Base-by-base conservation (phyloP, 164 flowering plant species). In the Aristolochia fimbriata region DNA sequence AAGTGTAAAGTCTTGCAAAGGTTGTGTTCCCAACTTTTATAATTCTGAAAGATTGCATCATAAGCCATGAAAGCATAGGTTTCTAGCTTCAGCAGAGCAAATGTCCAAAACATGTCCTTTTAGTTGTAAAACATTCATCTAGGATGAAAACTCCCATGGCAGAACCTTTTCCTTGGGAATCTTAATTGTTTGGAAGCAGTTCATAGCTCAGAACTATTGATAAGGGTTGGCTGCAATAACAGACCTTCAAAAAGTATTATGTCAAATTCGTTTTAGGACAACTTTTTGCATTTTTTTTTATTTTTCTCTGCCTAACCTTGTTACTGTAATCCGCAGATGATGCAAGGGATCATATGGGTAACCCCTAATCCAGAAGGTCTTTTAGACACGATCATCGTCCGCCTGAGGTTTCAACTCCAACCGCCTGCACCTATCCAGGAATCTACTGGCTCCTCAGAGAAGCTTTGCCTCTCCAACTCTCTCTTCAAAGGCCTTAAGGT, bases 301-400 rank as follows among this genome's bases (percentile, higher is more conserved):
- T 20, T 9, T 14, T 59, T 23, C 45, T 47, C 25, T 6, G 12
- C 16, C 24, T 58, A 19, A 43, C 8, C 7, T 58, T 9, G 20
- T 58, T 41, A 8, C 16, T 60, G 30, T 59, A 33, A 17, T 60
- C 33, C 57, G 67, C 90, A 94, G 99, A 59, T 85, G 75, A 94
- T 94, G 96, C 97, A 88, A 74, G 99, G 99, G 33, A 84, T 79
- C 69, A 84, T 94, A 43, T 87, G 93, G 93, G 79, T 75, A 25
- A 71, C 76, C n/a, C 85, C 86, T 23, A 75, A 68, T 62, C 70
- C 84, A 33, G 80, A 69, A 43, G 99, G 95, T 15, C 67, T 69
- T 59, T 68, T 78, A 27, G 85, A 77, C 65, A 74, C 83, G 78
- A 85, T 87, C 89, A 78, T 77, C 2, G 82, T 94, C 4, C 70